phyloP scores from a whole-genome alignment of 345 rosid genomes.

The Acer negundo region DNA sequence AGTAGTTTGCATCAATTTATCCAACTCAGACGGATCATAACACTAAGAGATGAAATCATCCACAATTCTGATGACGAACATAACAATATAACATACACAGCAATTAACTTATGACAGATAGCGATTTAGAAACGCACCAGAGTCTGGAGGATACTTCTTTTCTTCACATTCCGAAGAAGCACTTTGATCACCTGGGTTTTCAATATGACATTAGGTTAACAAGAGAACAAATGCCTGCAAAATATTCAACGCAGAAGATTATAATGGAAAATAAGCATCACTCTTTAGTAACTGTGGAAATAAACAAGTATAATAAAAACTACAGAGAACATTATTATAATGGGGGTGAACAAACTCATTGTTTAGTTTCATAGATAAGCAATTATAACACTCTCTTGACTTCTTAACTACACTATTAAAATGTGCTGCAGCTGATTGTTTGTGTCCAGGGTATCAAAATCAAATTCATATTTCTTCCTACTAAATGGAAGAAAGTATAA shows the following conservation, averaged over 20 bases:
- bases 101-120: neutral
- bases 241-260: neutral
- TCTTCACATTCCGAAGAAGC: slow-evolving; percentile 41
- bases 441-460: too few relatives aligned
- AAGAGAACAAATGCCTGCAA: neutral
- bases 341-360: too few relatives aligned
- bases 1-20: neutral
- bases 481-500: too few relatives aligned
- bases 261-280: neutral
- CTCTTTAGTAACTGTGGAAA: too few relatives aligned
- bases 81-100: neutral
- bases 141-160: slow-evolving; percentile 27
- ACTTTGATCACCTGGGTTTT: slow-evolving; percentile 49
- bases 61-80: neutral
- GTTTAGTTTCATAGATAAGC: too few relatives aligned
- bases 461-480: too few relatives aligned
- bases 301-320: neutral
- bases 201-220: slow-evolving; percentile 11
- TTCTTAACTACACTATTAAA: too few relatives aligned
- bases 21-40: neutral
- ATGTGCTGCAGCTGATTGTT: too few relatives aligned
- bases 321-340: neutral
- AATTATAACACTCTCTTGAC: too few relatives aligned
- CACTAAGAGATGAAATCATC: neutral
- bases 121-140: slow-evolving; percentile 38